Conservation (phyloP, 331 rosid genomes). For the Malus hybrid region DNA sequence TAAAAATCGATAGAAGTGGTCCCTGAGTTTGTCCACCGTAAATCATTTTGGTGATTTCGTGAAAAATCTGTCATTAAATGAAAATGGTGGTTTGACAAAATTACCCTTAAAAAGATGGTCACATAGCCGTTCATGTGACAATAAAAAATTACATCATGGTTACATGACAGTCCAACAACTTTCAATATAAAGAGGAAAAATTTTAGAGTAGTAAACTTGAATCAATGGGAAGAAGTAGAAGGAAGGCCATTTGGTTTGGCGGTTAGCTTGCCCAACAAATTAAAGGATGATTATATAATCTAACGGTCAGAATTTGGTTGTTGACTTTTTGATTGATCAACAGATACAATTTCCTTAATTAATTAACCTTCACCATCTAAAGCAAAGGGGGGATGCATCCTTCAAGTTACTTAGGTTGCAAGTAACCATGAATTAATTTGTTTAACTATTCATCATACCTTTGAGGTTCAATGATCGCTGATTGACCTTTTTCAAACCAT, state of each 20-base stretch:
- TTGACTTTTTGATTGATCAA: not conserved
- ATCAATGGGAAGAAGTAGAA: not conserved
- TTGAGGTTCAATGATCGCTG: not conserved
- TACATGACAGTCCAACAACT: not conserved
- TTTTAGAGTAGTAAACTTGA: conserved; percentile 4
- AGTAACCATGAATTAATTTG: not conserved
- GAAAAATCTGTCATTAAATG: no score
- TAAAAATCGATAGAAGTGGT: no score
- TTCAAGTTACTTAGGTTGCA: not conserved
- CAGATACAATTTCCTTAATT: no score
- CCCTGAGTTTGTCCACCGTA: no score
- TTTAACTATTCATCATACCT: not conserved
- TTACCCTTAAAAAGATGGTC: no score
- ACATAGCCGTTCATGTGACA: no score
- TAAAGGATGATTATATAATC: not conserved
- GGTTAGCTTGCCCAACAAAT: not conserved
- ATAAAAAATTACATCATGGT: not conserved
- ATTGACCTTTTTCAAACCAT: not conserved
- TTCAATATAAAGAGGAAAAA: not conserved
- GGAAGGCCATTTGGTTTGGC: not conserved
- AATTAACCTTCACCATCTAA: not conserved
- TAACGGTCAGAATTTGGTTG: not conserved
- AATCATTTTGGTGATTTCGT: no score
- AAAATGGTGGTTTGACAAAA: no score
- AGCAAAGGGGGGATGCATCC: not conserved